A percentile compares a stretch with the other conserved stretches of the same genome.
phyloP scores from a whole-genome alignment of 2,329 filamentous ascomycete species.

The Pseudogymnoascus pannorum region DNA sequence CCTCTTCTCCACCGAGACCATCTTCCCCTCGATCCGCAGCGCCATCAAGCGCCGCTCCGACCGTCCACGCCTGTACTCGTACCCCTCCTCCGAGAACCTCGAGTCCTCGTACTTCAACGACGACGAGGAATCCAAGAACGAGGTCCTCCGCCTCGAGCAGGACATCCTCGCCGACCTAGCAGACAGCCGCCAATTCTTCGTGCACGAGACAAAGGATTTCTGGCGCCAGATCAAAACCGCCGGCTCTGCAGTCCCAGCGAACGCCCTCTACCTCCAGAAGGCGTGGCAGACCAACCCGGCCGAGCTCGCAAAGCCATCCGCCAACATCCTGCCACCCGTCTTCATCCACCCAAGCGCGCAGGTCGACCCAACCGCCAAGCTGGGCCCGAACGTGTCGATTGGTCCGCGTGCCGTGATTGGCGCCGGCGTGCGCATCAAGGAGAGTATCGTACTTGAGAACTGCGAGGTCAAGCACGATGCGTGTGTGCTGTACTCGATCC shows the following conservation, averaged over 20 bases:
- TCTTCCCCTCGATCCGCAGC: slow-evolving; percentile 90
- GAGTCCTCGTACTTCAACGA: slow-evolving; percentile 64
- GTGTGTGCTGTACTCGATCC: slow-evolving; percentile 90
- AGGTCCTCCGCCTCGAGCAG: slow-evolving; percentile 91
- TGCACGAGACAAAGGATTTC: slow-evolving; percentile 97
- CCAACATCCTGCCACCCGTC: slow-evolving; percentile 84
- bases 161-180: slow-evolving; percentile 93
- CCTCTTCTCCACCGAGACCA: slow-evolving; percentile 89
- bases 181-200: slow-evolving; percentile 96
- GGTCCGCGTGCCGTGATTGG: slow-evolving; percentile 82
- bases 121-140: slow-evolving; percentile 67
- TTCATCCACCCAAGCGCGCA: slow-evolving; percentile 90
- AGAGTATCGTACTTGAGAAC: slow-evolving; percentile 92
- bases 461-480: slow-evolving; percentile 94
- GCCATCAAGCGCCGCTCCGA: slow-evolving; percentile 95
- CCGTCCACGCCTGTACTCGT: slow-evolving; percentile 84
- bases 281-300: slow-evolving; percentile 75
- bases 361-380: slow-evolving; percentile 90
- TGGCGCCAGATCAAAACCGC: slow-evolving; percentile 99
- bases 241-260: slow-evolving; percentile 91
- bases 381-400: slow-evolving; percentile 94
- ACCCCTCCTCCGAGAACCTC: slow-evolving; percentile 91
- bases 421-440: slow-evolving; percentile 85
- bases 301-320: slow-evolving; percentile 75
- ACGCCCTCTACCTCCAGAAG: slow-evolving; percentile 92